A percentile compares a stretch with the other conserved stretches of the same genome.
Conservation (phyloP, 805 yeast species). For the Monosporozyma servazzii region DNA sequence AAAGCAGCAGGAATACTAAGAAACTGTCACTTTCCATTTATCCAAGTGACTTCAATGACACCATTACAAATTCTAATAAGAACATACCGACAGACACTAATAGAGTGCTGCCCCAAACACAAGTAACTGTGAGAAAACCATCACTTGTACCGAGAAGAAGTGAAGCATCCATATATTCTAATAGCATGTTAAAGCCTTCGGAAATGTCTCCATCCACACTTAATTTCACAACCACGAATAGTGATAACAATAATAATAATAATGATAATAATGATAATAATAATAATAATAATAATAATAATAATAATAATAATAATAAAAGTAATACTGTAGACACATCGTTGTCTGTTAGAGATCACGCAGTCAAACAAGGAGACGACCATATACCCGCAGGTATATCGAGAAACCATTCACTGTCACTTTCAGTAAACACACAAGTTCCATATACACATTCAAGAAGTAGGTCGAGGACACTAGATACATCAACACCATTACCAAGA, state of each 20-base stretch:
- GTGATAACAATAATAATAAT: not conserved
- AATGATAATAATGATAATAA: not conserved
- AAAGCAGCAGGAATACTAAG: conserved; percentile 23
- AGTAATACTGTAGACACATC: not conserved
- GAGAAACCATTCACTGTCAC: conserved; percentile 16
- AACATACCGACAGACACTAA: not conserved
- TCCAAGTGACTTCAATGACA: not conserved
- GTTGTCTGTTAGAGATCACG: not conserved
- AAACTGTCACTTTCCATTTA: conserved; percentile 16
- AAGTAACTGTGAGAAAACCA: not conserved
- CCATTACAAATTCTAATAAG: not conserved
- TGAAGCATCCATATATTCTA: conserved; percentile 20
- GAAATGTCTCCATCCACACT: not conserved
- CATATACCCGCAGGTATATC: not conserved
- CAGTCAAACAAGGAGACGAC: not conserved
- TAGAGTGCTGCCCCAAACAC: not conserved
- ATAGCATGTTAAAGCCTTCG: not conserved
- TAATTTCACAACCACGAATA: not conserved
- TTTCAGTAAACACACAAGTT: conserved; percentile 17
- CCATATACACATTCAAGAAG: conserved; percentile 6
- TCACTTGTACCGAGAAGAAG: conserved; percentile 7
- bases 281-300: not conserved
- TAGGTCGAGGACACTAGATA: conserved; percentile 14
- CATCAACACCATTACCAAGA: conserved; percentile 9
- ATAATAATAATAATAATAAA: not conserved